These are phyloP conservation scores for Lasiodiplodia theobromae DNA, from an alignment of 2,329 filamentous ascomycete species.

Conservation along the genomic window DNA sequence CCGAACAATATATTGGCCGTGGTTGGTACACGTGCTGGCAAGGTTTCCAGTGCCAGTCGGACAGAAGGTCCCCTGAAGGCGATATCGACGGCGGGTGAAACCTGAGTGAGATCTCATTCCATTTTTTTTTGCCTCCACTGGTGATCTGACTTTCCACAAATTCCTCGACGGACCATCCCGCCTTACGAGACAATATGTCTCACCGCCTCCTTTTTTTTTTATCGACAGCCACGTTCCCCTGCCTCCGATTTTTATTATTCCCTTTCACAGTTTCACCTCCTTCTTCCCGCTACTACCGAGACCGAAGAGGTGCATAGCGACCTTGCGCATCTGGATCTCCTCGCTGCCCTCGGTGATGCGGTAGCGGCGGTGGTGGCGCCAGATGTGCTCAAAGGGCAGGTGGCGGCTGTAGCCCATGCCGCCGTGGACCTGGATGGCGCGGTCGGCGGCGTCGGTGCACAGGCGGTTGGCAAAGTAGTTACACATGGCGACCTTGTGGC, in stretches of 20 bases:
- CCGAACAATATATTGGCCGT: too few species aligned
- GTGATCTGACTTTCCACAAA: too few species aligned
- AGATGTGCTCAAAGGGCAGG: constrained; percentile 70
- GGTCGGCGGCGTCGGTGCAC: constrained; percentile 66
- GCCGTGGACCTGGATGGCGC: constrained; percentile 68
- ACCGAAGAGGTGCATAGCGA: constrained; percentile 66
- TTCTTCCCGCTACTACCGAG: constrained; percentile 53
- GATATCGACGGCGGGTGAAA: too few species aligned
- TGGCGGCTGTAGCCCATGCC: constrained; percentile 66
- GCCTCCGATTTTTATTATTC: neutral
- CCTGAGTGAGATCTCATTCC: too few species aligned
- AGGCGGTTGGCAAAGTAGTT: constrained; percentile 70
- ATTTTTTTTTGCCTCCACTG: too few species aligned
- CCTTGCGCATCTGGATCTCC: constrained; percentile 72
- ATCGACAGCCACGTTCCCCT: neutral
- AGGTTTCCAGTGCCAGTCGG: too few species aligned
- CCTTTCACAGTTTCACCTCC: constrained; percentile 40
- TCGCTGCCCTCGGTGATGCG: constrained; percentile 70
- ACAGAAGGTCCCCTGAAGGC: too few species aligned
- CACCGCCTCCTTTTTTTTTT: too few species aligned
- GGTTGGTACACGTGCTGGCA: too few species aligned
- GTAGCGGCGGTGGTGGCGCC: constrained; percentile 69
- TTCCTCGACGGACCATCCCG: too few species aligned
- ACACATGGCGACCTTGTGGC: constrained; percentile 70
- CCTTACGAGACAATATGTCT: too few species aligned